Base-by-base conservation (phyloP, 163 green algal genomes). In the Coccomyxa subellipsoidea region DNA sequence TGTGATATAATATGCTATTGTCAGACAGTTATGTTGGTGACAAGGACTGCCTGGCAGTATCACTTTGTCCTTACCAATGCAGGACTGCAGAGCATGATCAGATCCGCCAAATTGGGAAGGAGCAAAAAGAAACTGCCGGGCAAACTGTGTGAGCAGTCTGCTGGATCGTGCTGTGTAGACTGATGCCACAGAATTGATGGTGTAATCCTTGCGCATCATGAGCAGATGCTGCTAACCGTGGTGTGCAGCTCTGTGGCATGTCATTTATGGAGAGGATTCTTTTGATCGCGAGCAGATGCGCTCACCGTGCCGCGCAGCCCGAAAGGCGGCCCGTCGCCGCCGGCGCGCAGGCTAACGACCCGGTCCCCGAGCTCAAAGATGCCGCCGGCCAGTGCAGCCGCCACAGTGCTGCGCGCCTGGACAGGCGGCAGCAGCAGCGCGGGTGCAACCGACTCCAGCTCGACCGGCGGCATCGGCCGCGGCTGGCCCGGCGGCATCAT, bases 311-410 rank as follows among this genome's bases (percentile, higher is more conserved):
- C 82, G 7, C 82, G 54, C 10, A 81, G 39, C 31, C 94, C 94
- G 85, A 97, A 95, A 0, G 90, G 79, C 5, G 93, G 94, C 0
- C 35, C 72, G 2, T 37, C 39, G 40, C 82, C 77, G 70, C 32
- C 31, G 31, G 10, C 3, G 25, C 32, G 32, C 7, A 82, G 35
- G 80, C 12, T 82, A 53, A 29, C 90, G 90, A 84, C 80, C 0
- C 95, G 85, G 85, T 98, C 94, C n/a, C 95, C 95, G 53, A 97
- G 88, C 78, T 93, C 89, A 84, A 97, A 94, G 0, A 75, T 38
- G 21, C 93, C 93, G 27, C 93, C 94, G 31, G 90, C 85, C 38
- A 94, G 87, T 27, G 83, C 88, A 25, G 80, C 71, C 9, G 78
- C 84, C 27, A 90, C 70, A 15, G 32, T 47, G 70, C 32, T 69